Evolutionary conservation across 352 stramenopile species (phyloP), one percentile per base, ranked within the genome.

Genomic region (Pythium dissimile): DNA sequence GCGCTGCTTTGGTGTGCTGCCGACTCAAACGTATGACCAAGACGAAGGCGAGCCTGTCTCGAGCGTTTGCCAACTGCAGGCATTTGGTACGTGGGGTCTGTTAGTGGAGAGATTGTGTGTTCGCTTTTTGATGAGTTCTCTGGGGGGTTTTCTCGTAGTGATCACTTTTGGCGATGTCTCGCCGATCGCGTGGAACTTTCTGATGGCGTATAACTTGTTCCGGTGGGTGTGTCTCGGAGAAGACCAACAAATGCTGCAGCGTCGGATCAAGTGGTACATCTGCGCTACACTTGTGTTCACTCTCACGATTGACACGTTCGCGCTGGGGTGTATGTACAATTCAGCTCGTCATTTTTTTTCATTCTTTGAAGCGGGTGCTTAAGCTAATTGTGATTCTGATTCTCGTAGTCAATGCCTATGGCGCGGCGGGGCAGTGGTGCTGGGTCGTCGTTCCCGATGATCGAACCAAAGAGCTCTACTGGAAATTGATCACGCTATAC

Each of bases 221-320:
- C 79, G 77, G 18, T 94, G 84, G 84, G 75, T 94, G 6, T 92
- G 83, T 54, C 71, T 86, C 52, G 84, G 84, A 10, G 79, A 92
- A 45, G 83, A 94, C 62, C 80, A 91, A 66, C 80, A 84, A 44
- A 86, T 88, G 73, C 76, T 92, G 32, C 79, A 89, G 69, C 78
- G 82, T 39, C 84, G 81, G 51, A 89, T 94, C 66, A 90, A 91
- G 62, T 89, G 72, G 66, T 92, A 92, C 56, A 80, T 92, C 35
- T 43, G 73, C 31, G 69, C 61, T 28, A 90, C 67, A 6, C 66
- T 91, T 39, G 51, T 76, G 28, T 86, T 90, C 60, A 76, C 77
- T 12, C 62, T 92, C 11, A 39, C 67, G 5, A 86, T 92, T 50
- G 70, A 71, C 10, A 75, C 80, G 42, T 57, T 88, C 13, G 72